phyloP scores from a whole-genome alignment of 306 rosid species.

The Alnus rubra region DNA sequence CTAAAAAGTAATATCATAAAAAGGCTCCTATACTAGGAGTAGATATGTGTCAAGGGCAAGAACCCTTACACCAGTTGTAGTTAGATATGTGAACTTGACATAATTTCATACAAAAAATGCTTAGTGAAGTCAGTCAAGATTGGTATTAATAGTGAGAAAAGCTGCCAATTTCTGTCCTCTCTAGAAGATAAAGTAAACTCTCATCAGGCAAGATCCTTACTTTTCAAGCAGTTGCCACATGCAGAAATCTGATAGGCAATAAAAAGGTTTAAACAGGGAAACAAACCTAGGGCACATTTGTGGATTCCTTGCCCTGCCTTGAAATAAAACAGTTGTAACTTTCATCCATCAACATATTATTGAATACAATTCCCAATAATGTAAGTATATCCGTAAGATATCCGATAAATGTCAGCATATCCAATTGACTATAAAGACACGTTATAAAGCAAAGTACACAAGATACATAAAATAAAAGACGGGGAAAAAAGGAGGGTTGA shows the following conservation, averaged over 20 bases:
- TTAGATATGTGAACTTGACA: not conserved
- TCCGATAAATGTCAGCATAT: not conserved
- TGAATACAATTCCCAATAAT: not conserved
- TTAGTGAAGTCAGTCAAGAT: not conserved
- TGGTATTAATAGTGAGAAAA: not conserved
- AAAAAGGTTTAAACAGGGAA: not conserved
- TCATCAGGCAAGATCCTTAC: not conserved
- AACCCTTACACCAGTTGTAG: not conserved
- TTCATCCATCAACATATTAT: not conserved
- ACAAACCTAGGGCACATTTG: not conserved
- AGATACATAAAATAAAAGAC: not conserved
- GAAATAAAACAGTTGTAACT: not conserved
- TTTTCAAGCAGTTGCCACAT: not conserved
- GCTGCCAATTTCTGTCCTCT: not conserved
- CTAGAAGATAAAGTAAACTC: not conserved
- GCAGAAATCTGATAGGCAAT: not conserved
- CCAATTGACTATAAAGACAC: not conserved
- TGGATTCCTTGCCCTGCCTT: not conserved
- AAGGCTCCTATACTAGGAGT: too few species aligned
- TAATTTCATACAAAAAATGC: not conserved
- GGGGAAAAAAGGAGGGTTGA: not conserved
- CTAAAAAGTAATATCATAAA: too few species aligned
- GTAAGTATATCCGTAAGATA: not conserved
- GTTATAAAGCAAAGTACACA: not conserved
- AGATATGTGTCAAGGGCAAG: not conserved